Evolutionary conservation across 1,139 yeast genomes (phyloP), one percentile per base, ranked within the genome.

Genomic region (Scheffersomyces quercinus): DNA sequence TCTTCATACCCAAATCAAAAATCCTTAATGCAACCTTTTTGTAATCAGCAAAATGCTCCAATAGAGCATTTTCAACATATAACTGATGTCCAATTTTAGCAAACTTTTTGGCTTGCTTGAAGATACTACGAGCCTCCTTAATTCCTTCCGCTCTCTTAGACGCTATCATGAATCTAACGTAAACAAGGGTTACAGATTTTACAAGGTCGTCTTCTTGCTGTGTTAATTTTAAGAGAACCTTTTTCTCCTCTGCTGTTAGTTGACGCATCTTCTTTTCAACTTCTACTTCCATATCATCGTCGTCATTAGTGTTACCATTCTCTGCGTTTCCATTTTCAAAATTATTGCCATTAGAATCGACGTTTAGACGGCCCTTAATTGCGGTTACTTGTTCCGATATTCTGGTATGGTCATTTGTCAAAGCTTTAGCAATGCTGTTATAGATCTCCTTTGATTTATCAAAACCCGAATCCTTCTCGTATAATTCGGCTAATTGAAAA

Each of bases 61-160:
- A 75, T 59, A 82, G 73, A 0, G 97, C 96, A 54, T 88, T 85
- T 42, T 88, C 95, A 26, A 85, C 83, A 62, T 79, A 93, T 29
- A 93, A 77, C 52, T 88, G 89, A 67, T 82, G 82, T 0, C 95
- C 85, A 37, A 87, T 66, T 9, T 70, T 65, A 28, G 73, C 70
- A 51, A 77, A 75, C 46, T 59, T 64, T 53, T 79, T 76, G 33
- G 83, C 82, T 49, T 74, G 77, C 43, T 86, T 77, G 58, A 85
- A 85, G 2, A 85, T 70, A 36, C 76, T 68, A 48, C 98, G 76
- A 7, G 95, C 88, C 48, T 85, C 91, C 43, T 84, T 77, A 40
- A 88, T 79, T 3, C 88, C 87, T 36, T 73, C 70, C n/a, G 80
- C 57, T 51, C 89, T 68, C 55, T 83, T 85, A 52, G 79, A 69